These are phyloP conservation scores for Pezicula radicicola DNA, from an alignment of 2,329 filamentous ascomycete genomes.

Conservation along the genomic window DNA sequence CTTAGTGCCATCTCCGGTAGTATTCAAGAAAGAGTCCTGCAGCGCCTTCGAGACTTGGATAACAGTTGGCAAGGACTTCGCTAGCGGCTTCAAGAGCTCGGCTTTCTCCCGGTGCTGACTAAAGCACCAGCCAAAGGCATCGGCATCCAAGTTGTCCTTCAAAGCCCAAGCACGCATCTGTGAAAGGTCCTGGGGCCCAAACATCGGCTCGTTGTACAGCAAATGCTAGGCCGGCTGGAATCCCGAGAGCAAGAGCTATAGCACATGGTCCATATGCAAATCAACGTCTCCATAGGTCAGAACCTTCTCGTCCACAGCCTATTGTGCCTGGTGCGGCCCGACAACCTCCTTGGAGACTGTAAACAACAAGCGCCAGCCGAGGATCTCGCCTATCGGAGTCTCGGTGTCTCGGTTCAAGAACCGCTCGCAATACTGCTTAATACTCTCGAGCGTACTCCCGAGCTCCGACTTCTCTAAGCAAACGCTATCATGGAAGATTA, in stretches of 20 bases:
- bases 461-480: neutral
- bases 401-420: neutral
- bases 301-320: neutral
- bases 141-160: slow-evolving; percentile 9
- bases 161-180: slow-evolving; percentile 7
- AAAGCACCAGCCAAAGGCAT: slow-evolving; percentile 9
- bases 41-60: slow-evolving; percentile 1
- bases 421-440: too few species aligned
- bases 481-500: neutral
- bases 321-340: neutral
- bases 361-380: neutral
- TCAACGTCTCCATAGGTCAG: neutral
- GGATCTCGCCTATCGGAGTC: neutral
- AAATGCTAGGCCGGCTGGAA: neutral
- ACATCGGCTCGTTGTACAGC: slow-evolving; percentile 10
- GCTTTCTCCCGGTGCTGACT: slow-evolving; percentile 7
- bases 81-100: slow-evolving; percentile 5
- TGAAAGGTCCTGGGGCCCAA: neutral
- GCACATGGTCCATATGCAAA: neutral
- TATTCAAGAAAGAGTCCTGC: slow-evolving; percentile 8
- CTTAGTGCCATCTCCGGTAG: neutral
- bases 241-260: neutral
- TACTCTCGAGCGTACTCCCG: neutral
- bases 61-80: slow-evolving; percentile 2
- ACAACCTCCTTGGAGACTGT: neutral